Evolutionary conservation across 495 filamentous ascomycete genomes (phyloP).

Genomic region (Amphirosellinia nigrospora): DNA sequence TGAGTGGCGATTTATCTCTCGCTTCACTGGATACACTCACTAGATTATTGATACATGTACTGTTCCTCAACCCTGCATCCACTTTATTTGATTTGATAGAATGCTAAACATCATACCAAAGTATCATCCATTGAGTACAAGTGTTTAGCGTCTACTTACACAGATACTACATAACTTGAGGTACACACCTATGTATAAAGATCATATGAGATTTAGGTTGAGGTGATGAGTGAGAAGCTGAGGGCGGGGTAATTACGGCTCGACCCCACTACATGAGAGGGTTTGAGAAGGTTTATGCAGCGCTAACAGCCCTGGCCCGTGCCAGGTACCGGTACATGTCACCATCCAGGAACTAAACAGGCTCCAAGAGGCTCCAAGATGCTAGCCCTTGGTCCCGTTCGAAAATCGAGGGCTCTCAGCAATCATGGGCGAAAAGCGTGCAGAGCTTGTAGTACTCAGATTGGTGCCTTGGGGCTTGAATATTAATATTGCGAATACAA

Average conservation of each 20-base stretch:
- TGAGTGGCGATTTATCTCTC: neutral
- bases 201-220: neutral
- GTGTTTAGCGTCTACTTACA: neutral
- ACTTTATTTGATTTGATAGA: neutral
- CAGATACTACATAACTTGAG: neutral
- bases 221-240: neutral
- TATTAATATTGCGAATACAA: constrained; percentile 1
- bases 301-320: neutral
- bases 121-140: neutral
- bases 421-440: neutral
- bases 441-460: neutral
- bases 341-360: neutral
- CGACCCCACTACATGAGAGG: constrained; percentile 15
- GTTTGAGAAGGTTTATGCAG: constrained; percentile 31
- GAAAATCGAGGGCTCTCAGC: neutral
- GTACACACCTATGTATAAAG: neutral
- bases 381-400: neutral
- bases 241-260: neutral
- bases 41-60: neutral
- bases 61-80: neutral
- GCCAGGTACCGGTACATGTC: constrained; percentile 20
- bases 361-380: neutral
- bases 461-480: neutral
- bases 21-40: neutral
- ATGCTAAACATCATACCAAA: neutral